Evolutionary conservation across 371 early-diverging fungal genomes (phyloP).

Genomic region (Parasitella parasitica): DNA sequence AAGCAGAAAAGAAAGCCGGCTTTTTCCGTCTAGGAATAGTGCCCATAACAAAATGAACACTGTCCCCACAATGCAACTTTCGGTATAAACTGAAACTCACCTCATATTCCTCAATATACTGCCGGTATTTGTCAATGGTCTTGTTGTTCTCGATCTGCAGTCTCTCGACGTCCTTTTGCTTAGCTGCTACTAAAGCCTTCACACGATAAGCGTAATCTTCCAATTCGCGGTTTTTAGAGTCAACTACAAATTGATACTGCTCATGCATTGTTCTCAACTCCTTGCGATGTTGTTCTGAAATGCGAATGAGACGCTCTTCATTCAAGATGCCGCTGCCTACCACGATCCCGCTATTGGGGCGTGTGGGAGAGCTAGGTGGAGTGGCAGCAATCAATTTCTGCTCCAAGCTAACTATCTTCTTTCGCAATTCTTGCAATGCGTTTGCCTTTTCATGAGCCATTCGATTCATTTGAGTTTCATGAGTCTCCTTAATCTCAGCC

Average conservation of each 20-base stretch:
- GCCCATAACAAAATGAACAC: constrained; percentile 4
- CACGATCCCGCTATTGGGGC: neutral
- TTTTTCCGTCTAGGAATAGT: constrained; percentile 32
- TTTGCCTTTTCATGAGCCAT: constrained; percentile 39
- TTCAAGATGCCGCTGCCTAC: neutral
- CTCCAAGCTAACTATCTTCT: constrained; percentile 11
- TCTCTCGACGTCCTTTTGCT: constrained; percentile 36
- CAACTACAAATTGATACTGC: constrained; percentile 37
- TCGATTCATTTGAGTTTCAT: constrained; percentile 30
- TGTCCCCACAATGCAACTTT: neutral
- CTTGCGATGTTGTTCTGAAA: constrained; percentile 39
- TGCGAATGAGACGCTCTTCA: constrained; percentile 18
- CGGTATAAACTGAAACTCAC: too few relatives aligned
- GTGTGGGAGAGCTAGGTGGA: neutral
- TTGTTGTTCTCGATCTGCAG: constrained; percentile 19
- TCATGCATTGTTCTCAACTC: constrained; percentile 34
- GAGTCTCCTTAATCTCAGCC: constrained; percentile 24
- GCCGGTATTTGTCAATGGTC: constrained; percentile 22
- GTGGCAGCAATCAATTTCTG: neutral
- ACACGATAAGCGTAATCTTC: constrained; percentile 45
- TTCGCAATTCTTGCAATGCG: constrained; percentile 16
- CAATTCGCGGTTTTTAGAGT: constrained; percentile 38
- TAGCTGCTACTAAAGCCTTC: constrained; percentile 38
- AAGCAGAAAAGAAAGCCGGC: neutral
- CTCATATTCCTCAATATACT: constrained; percentile 40